Base-by-base conservation (phyloP, 2,329 filamentous ascomycete species). In the Lachnellula cervina region DNA sequence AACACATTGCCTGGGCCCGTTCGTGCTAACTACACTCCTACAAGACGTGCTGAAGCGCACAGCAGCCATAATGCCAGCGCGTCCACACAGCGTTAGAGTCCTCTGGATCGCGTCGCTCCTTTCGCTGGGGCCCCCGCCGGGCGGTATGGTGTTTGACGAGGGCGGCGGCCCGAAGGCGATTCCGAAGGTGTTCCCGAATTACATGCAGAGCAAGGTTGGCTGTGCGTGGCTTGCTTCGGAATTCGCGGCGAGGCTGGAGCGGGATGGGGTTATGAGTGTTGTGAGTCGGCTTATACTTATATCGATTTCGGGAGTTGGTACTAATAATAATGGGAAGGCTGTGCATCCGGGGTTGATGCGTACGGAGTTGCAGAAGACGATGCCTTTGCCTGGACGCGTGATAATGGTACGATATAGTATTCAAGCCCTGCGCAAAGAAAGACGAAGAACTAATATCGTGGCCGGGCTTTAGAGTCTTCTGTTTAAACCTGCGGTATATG, bases 331-430 rank as follows among this genome's bases (percentile, higher is more conserved):
- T n/a, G 7, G 5, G 16, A 28, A 66, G 61, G 54, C 59, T 21
- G 58, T 73, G 32, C 74, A 77, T 59, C 75, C 75, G 0, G 75
- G 75, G 0, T 71, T 74, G 37, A 68, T 76, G 60, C 64, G 56
- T 42, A 75, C 72, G 7, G 69, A 71, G 25, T 58, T 75, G 14
- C 65, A 70, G 46, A 60, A 71, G 32, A 63, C 73, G 50, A 55
- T 58, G 52, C 25, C 58, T 19, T 13, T 52, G 16, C 25, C 60
- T 2, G 46, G 49, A 7, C 38, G 48, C 7, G 21, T 55, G 1
- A 17, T 59, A 9, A 63, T 69, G 63, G 61, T 64, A 51, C 25
- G 25, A 28, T 28, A 44, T 4, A 52, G 51, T 52, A 35, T 37
- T 40, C 34, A 16, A 4, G 49, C 34, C 6, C 19, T 42, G 32